phyloP scores from a whole-genome alignment of 768 basidiomycete genomes.

The Coprinopsis strossmayeri region DNA sequence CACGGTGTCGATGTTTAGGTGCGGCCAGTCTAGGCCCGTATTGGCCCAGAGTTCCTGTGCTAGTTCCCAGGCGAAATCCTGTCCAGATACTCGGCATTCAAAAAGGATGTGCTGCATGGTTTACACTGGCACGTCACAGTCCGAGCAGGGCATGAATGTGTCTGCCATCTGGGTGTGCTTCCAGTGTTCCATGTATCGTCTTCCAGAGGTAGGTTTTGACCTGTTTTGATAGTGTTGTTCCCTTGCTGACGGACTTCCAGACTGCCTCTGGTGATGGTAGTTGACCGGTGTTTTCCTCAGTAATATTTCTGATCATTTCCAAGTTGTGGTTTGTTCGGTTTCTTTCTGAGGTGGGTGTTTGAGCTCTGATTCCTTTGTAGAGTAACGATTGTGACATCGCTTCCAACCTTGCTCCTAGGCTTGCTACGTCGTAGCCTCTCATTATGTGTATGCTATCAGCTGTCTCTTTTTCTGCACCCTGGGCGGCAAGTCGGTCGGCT shows the following conservation, averaged over 20 bases:
- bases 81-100: slow-evolving; percentile 18
- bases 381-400: neutral
- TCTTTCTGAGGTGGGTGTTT: neutral
- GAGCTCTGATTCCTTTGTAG: neutral
- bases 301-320: neutral
- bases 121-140: neutral
- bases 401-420: neutral
- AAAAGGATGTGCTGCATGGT: slow-evolving; percentile 1
- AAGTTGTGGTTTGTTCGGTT: neutral
- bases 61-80: slow-evolving; percentile 18
- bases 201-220: slow-evolving; percentile 18
- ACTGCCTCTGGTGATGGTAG: neutral
- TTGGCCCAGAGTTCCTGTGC: slow-evolving; percentile 15
- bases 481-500: slow-evolving; percentile 10
- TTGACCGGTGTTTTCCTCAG: neutral
- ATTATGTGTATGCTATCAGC: neutral
- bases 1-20: slow-evolving; percentile 12
- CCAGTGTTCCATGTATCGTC: slow-evolving; percentile 22
- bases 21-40: slow-evolving; percentile 3
- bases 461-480: slow-evolving; percentile 5
- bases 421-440: neutral
- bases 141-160: slow-evolving; percentile 13
- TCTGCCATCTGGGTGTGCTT: slow-evolving; percentile 10
- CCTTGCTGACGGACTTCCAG: neutral
- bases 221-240: neutral